Base-by-base conservation (phyloP, 2,329 filamentous ascomycete species). In the Sclerotinia minor region DNA sequence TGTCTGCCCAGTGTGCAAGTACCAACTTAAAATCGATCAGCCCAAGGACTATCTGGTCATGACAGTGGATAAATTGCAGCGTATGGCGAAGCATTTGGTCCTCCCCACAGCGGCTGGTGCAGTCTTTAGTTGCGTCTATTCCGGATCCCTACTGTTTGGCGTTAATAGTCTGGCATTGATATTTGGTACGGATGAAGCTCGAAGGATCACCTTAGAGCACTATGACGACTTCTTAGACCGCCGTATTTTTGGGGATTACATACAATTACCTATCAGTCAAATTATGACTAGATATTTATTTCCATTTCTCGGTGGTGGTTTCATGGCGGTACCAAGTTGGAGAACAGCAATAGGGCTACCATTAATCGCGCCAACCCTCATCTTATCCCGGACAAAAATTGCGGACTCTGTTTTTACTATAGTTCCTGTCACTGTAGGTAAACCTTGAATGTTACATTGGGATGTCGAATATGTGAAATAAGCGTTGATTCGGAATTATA, bases 1-100 rank as follows among this genome's bases (percentile, higher is more conserved):
- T 71, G 81, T 86, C 65, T 99, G 95, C 77, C 94, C 94, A 2
- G 91, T 96, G 71, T 99, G 95, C 84, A 95, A 96, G 78, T 85
- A 88, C 2, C 85, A 87, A 72, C 96, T 98, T 74, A 81, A 85
- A 64, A 83, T 98, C 38, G 85, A 89, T 63, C 88, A 94, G 60
- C 91, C 91, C 19, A 86, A 84, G 74, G 93, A 94, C 75, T 81
- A 86, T 29, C 79, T 95, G 29, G 87, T 98, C 38, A 50, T 69
- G 3, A 32, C 70, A 8, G 69, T 71, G n/a, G 75, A 76, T 50
- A 49, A 63, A 8, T 29, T 76, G 15, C 68, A 71, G 26, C 64
- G 52, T 19, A n/a, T 71, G 32, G 73, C 69, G 11, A 71, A 72
- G 70, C 68, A 35, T 41, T 66, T 72, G 65, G 70, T 73, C 66